A percentile compares a stretch with the other conserved stretches of the same genome.
phyloP scores from a whole-genome alignment of 768 basidiomycete genomes.

The Suillus bovinus region DNA sequence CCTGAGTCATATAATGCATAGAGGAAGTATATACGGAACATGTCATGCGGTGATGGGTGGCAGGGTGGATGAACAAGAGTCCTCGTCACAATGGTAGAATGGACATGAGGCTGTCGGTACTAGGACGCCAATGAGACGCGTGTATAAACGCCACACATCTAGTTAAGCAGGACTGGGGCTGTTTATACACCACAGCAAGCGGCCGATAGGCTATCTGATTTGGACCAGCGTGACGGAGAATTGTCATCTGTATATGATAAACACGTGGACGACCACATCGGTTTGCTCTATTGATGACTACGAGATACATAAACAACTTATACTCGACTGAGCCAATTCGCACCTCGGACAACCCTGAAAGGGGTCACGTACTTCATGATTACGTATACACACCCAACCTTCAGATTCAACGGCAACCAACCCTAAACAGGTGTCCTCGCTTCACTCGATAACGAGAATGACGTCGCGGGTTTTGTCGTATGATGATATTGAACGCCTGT shows the following conservation, averaged over 20 bases:
- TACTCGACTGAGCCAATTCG: too few species aligned
- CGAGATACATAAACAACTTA: too few species aligned
- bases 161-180: too few species aligned
- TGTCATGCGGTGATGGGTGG: neutral
- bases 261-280: too few species aligned
- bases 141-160: neutral
- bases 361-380: neutral
- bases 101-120: neutral
- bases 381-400: neutral
- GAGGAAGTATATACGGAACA: neutral
- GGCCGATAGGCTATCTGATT: too few species aligned
- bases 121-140: neutral
- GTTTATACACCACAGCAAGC: too few species aligned
- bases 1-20: neutral
- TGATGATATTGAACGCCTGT: slow-evolving; percentile 1
- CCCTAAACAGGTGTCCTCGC: neutral
- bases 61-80: neutral
- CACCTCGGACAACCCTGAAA: neutral
- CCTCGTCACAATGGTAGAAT: neutral
- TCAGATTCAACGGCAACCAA: neutral
- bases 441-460: neutral
- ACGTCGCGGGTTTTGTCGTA: neutral
- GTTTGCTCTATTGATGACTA: too few species aligned
- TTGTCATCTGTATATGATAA: too few species aligned
- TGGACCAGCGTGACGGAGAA: too few species aligned